A percentile compares a stretch with the other conserved stretches of the same genome.
Evolutionary conservation across 164 flowering plant genomes (phyloP).

Genomic region (grape (Vitis vinifera)): ASM3070453v1 NC_081810.1:9149501-9150000

Average conservation of each 20-base stretch:
- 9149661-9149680: not conserved
- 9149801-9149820: not conserved
- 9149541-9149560: slow-evolving; percentile 23
- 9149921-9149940: too few relatives aligned
- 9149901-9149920: too few relatives aligned
- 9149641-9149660: not conserved
- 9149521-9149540: not conserved
- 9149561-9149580: not conserved
- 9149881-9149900: too few relatives aligned
- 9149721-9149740: too few relatives aligned
- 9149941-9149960: too few relatives aligned
- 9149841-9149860: too few relatives aligned
- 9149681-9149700: too few relatives aligned
- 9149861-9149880: too few relatives aligned
- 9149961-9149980: too few relatives aligned
- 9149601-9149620: not conserved
- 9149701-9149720: too few relatives aligned
- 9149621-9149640: not conserved
- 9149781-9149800: not conserved
- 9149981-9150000: too few relatives aligned
- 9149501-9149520: not conserved
- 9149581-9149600: not conserved
- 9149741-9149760: not conserved
- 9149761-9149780: not conserved
- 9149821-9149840: not conserved